These are phyloP conservation scores for Pseudogymnoascus sp. DNA, from an alignment of 2,329 filamentous ascomycete genomes.

Conservation along the genomic window DNA sequence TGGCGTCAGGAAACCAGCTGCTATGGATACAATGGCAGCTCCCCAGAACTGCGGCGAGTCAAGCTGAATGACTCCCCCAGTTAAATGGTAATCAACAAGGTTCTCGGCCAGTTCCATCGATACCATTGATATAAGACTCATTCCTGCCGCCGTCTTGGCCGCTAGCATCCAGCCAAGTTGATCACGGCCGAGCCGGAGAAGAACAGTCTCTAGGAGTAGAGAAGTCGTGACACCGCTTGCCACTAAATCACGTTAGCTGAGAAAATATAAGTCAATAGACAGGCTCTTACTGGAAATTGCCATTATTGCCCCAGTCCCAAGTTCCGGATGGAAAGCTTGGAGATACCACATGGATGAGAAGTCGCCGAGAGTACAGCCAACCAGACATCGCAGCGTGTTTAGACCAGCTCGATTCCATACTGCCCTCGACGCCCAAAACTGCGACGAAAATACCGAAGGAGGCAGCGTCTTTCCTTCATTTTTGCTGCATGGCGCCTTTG, in stretches of 20 bases:
- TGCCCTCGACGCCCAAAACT: slow-evolving; percentile 30
- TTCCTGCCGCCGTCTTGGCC: slow-evolving; percentile 46
- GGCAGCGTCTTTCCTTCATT: neutral
- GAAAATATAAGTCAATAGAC: neutral
- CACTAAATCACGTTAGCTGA: slow-evolving; percentile 34
- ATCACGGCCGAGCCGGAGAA: slow-evolving; percentile 43
- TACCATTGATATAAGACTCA: slow-evolving; percentile 53
- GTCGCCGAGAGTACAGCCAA: slow-evolving; percentile 49
- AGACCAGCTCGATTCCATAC: slow-evolving; percentile 44
- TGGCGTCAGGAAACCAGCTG: slow-evolving; percentile 41
- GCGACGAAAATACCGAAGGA: neutral
- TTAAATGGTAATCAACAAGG: slow-evolving; percentile 47
- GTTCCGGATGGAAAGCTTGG: slow-evolving; percentile 39
- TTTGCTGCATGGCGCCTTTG: neutral
- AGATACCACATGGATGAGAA: slow-evolving; percentile 50
- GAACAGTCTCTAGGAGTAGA: slow-evolving; percentile 44
- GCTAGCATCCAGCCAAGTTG: slow-evolving; percentile 40
- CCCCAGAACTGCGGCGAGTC: slow-evolving; percentile 44
- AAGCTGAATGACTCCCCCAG: slow-evolving; percentile 42
- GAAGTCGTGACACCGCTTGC: slow-evolving; percentile 44
- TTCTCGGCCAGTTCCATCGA: slow-evolving; percentile 52
- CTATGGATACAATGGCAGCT: slow-evolving; percentile 39
- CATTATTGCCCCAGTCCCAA: slow-evolving; percentile 43
- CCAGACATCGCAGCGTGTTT: slow-evolving; percentile 49
- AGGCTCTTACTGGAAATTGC: slow-evolving; percentile 39